Evolutionary conservation across 1,139 yeast genomes (phyloP).

Genomic region (Pneumocystis murina): DNA sequence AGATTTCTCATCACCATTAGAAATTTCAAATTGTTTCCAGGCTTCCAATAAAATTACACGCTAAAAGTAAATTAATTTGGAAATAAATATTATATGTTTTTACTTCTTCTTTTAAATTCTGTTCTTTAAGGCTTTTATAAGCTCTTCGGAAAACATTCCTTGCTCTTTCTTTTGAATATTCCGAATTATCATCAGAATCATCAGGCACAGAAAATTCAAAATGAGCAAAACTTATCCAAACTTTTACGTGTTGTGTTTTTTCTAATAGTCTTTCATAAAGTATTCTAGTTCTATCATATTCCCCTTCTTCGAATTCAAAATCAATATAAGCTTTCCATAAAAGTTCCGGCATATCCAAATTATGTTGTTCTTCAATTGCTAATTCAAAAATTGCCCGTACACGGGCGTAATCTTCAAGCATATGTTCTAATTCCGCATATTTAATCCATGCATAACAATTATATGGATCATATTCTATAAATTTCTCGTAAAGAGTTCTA

Average conservation of each 20-base stretch:
- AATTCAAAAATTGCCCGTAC: conserved; percentile 46
- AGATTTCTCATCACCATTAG: conserved; percentile 40
- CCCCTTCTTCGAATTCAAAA: conserved; percentile 43
- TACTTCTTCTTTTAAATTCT: conserved; percentile 34
- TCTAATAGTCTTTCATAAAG: conserved; percentile 35
- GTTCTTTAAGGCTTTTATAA: conserved; percentile 27
- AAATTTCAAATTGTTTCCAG: conserved; percentile 48
- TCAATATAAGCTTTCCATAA: conserved; percentile 42
- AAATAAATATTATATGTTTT: conserved; percentile 41
- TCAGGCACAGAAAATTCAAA: conserved; percentile 43
- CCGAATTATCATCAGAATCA: conserved; percentile 25
- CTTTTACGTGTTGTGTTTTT: conserved; percentile 26
- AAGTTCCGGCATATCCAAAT: conserved; percentile 22
- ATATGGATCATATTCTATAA: conserved; percentile 41
- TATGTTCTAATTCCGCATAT: conserved; percentile 54
- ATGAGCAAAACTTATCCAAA: conserved; percentile 40
- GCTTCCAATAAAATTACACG: conserved; percentile 47
- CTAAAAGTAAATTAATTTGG: conserved; percentile 28
- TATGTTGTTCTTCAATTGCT: conserved; percentile 23
- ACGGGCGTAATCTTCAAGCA: conserved; percentile 55
- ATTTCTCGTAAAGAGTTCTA: conserved; percentile 53
- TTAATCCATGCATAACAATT: conserved; percentile 36
- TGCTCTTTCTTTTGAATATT: conserved; percentile 33
- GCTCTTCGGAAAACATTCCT: conserved; percentile 32
- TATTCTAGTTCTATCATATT: conserved; percentile 42